Evolutionary conservation across 305 asterid species (phyloP), one percentile per base, ranked within the genome.

Genomic region (Fraxinus greggii): DNA sequence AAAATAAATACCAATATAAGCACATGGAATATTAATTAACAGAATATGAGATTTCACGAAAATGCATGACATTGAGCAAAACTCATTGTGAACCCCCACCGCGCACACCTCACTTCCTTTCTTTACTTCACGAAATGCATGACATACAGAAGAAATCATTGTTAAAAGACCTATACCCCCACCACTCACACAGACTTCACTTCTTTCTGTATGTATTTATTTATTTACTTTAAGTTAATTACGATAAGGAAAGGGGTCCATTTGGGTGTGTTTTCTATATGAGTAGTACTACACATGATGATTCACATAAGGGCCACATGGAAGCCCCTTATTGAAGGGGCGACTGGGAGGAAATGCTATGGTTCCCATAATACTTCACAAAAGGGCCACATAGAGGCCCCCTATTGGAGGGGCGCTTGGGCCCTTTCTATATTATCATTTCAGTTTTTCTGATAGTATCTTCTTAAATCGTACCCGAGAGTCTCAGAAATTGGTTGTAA

Each of bases 401-500:
- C n/a, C n/a, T n/a, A n/a, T n/a, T n/a, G n/a, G n/a, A n/a, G n/a
- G n/a, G n/a, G n/a, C n/a, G n/a, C n/a, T n/a, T n/a, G n/a, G n/a
- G n/a, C n/a, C n/a, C n/a, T 61, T 61, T 61, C 70, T 23, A 61
- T 61, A 23, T 21, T 61, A 61, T 61, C 31, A 61, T 61, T 61
- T 48, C 13, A 42, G 3, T 59, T 33, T 38, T 61, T 21, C 70
- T 23, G 29, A 19, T 31, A 61, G 3, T 61, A 1, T 61, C 28
- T 19, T 61, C 29, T 10, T 61, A 61, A 19, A 19, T 21, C 4
- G 69, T 13, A 73, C 8, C 9, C 10, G 10, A 78, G 10, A 78
- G 75, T 69, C 33, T 75, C 67, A 28, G 83, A 21, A 36, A 56
- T 77, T 10, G 54, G 77, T 36, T n/a, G 23, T 17, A 32, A 83